phyloP scores from a whole-genome alignment of 1,139 yeast genomes.

The Yamadazyma kanchanaburiensis region DNA sequence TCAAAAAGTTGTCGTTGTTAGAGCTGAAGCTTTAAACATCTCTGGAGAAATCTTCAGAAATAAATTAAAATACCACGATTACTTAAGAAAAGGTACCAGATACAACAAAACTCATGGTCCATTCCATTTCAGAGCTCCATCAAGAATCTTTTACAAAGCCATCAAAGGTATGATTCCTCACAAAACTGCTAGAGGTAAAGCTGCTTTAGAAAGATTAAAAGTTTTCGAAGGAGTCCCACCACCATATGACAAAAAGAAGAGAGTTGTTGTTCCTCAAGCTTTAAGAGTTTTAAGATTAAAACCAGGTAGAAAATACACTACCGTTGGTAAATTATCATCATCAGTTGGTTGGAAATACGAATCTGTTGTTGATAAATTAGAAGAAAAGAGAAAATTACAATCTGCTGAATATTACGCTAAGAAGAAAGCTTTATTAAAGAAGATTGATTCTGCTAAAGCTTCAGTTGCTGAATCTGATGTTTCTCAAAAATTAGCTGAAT shows the following conservation, averaged over 20 bases:
- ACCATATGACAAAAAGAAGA: constrained; percentile 99
- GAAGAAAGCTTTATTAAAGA: constrained; percentile 95
- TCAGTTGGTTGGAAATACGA: constrained; percentile 99
- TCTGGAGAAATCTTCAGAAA: constrained; percentile 99
- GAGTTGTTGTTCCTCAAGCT: constrained; percentile 99
- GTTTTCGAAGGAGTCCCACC: constrained; percentile 99
- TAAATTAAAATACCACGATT: constrained; percentile 99
- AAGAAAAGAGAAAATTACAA: constrained; percentile 99
- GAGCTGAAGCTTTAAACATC: constrained; percentile 97
- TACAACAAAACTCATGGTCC: constrained; percentile 99
- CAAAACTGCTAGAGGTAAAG: constrained; percentile 99
- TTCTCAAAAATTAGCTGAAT: constrained; percentile 71
- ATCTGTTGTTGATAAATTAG: constrained; percentile 94
- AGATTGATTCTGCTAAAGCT: constrained; percentile 82
- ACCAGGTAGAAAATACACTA: constrained; percentile 99
- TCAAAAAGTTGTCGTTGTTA: constrained; percentile 95
- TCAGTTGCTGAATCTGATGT: constrained; percentile 73
- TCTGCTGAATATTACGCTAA: constrained; percentile 98
- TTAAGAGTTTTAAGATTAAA: constrained; percentile 98
- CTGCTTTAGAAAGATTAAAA: constrained; percentile 99
- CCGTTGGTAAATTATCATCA: constrained; percentile 93
- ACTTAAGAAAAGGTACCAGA: constrained; percentile 99
- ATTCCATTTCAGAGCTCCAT: constrained; percentile 99
- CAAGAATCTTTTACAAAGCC: constrained; percentile 99
- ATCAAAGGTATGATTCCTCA: constrained; percentile 99